Evolutionary conservation across 2,329 filamentous ascomycete species (phyloP), one percentile per base, ranked within the genome.

Genomic region (Fusarium sambucinum): DNA sequence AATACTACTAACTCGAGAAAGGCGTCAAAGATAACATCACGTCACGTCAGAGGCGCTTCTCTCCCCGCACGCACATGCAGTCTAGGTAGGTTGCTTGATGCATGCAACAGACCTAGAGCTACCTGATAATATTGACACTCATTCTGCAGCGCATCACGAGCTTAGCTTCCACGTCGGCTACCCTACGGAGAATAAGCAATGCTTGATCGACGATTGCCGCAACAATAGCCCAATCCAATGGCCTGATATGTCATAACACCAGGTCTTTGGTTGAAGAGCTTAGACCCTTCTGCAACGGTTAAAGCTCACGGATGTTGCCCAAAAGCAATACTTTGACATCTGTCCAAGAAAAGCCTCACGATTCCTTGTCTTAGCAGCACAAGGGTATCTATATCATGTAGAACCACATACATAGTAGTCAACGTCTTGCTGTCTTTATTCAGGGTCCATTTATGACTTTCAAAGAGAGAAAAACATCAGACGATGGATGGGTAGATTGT

Each of bases 11-110:
- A 27, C 9, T 16, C 47, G 5, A 14, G 16, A 30, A 55, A 35
- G 59, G 52, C 65, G 48, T 48, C 50, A 14, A 30, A 52, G 27
- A 55, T 53, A 55, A 38, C 47, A 66, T 57, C 54, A 66, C 60
- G 70, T 55, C 54, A 66, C 58, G 70, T 70, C 68, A 70, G 55
- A 67, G 70, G 63, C 66, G 52, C 55, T 54, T 50, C 42, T 53
- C 29, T 37, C 54, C 61, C 65, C 68, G 58, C 59, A 61, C 58
- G 65, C 63, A 51, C 33, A 40, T 51, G 33, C 32, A 37, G 25
- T 25, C 25, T n/a, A 50, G 47, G 47, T 50, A 50, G 47, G 32
- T 27, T 50, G 47, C 53, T 54, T 70, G 60, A 59, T 68, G 57
- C 57, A 73, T 67, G 65, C 59, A 59, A 72, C 53, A 42, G 42